Evolutionary conservation across 2,329 filamentous ascomycete species (phyloP).

Genomic region (Arthrobotrys sinensis): DNA sequence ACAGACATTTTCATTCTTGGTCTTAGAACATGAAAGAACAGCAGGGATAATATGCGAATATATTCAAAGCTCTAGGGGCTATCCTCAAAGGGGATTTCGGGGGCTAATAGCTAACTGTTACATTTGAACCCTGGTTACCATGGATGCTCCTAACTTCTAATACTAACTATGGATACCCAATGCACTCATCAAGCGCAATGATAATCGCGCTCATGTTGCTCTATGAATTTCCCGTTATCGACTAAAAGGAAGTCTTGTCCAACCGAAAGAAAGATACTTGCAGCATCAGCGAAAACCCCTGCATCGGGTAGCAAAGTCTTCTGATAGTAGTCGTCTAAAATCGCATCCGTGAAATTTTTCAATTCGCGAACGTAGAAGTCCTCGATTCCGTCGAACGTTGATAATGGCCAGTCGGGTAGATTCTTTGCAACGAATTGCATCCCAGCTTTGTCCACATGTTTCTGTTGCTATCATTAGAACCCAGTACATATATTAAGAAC

Average conservation of each 20-base stretch:
- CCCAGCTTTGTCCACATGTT: constrained; percentile 11
- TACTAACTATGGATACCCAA: too few relatives aligned
- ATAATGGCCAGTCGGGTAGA: neutral
- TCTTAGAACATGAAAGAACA: too few relatives aligned
- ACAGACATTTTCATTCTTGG: too few relatives aligned
- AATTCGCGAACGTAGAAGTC: constrained; percentile 39
- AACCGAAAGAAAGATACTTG: constrained; percentile 20
- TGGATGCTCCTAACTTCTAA: too few relatives aligned
- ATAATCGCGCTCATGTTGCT: constrained; percentile 19
- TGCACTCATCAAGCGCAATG: neutral
- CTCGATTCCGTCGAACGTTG: constrained; percentile 25
- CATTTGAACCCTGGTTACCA: too few relatives aligned
- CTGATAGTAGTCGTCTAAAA: constrained; percentile 30
- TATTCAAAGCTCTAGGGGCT: too few relatives aligned
- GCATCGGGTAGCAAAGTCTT: constrained; percentile 25
- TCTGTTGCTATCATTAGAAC: neutral
- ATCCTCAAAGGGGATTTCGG: too few relatives aligned
- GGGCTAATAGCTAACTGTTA: too few relatives aligned
- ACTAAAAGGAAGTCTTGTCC: constrained; percentile 35
- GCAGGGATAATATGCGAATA: too few relatives aligned
- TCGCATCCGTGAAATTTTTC: constrained; percentile 26
- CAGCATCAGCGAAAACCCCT: constrained; percentile 20
- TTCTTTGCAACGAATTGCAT: neutral
- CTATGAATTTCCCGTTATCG: constrained; percentile 21
- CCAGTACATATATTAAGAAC: neutral